Base-by-base conservation (phyloP, 352 stramenopile species). In the Pythium oligandrum region DNA sequence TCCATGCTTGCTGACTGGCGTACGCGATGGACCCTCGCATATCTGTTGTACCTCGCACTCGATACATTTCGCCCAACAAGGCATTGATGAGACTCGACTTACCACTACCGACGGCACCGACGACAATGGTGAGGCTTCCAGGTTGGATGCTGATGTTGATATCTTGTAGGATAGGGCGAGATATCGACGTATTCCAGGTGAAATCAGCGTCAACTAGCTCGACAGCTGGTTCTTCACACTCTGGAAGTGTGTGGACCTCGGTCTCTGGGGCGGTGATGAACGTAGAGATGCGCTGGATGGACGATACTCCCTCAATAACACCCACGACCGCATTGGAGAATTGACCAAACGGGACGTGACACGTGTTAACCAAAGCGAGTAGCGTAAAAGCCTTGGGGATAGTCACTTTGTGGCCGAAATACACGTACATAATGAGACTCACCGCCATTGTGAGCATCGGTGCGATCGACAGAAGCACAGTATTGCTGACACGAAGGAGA, bases 61-160 rank as follows among this genome's bases (percentile, higher is more conserved):
- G 31, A 7, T 56, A 46, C 61, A 81, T 77, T 40, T 78, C 72
- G 4, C 66, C 61, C 0, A 79, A 60, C 33, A 80, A 34, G 3
- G 73, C 68, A 32, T 49, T 61, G 12, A 80, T 32, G 8, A 84
- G 55, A 45, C 70, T 78, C 2, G 73, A 80, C 40, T 83, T 83
- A 3, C 73, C 73, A 10, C 70, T 71, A 8, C 73, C 73, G 17
- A 83, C 73, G 6, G 60, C 53, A 7, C 73, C 73, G 8, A 83
- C 70, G 30, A 83, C 46, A 51, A 80, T 75, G 0, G 71, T 71
- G 32, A 83, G 61, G 4, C 61, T 59, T 0, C 86, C 89, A 7
- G 55, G 58, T 12, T 64, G 44, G 36, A 79, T 68, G 32, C 75
- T 44, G 39, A 97, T 63, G 35, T 73, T 72, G 52, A 76, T 59